phyloP scores from a whole-genome alignment of 2,329 filamentous ascomycete species.

The Paecilomyces sp. region DNA sequence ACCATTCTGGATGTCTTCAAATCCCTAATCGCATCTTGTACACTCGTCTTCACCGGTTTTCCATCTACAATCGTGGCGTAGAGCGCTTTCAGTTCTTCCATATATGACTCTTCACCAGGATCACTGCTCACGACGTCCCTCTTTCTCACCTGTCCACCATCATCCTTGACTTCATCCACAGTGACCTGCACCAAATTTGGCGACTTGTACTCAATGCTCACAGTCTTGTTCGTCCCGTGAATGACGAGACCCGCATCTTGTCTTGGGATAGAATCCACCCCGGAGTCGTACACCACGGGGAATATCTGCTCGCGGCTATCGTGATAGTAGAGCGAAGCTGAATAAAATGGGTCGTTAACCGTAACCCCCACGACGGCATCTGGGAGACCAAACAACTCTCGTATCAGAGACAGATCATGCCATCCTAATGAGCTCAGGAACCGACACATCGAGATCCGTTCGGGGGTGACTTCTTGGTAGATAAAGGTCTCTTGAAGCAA shows the following conservation, averaged over 20 bases:
- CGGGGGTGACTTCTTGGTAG: conserved; percentile 19
- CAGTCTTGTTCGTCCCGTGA: conserved; percentile 47
- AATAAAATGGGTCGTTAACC: conserved; percentile 36
- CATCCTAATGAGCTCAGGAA: conserved; percentile 45
- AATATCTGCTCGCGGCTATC: conserved; percentile 30
- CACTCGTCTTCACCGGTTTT: conserved; percentile 24
- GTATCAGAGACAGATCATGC: conserved; percentile 50
- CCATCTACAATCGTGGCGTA: conserved; percentile 25
- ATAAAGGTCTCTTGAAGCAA: conserved; percentile 21
- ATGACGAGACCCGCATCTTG: conserved; percentile 35
- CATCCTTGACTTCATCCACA: conserved; percentile 23
- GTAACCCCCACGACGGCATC: conserved; percentile 39
- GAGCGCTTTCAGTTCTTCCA: conserved; percentile 27
- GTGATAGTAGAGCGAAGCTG: conserved; percentile 27
- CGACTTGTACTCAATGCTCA: conserved; percentile 50
- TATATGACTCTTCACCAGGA: conserved; percentile 29
- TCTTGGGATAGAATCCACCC: conserved; percentile 45
- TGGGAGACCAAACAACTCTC: conserved; percentile 47
- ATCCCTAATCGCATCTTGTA: conserved; percentile 29
- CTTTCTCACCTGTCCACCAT: conserved; percentile 18
- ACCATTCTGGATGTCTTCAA: conserved; percentile 26
- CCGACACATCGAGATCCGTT: conserved; percentile 27
- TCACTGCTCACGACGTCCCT: conserved; percentile 21
- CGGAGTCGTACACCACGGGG: conserved; percentile 51
- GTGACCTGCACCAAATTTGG: conserved; percentile 48